These are phyloP conservation scores for Pseudozyma sp. DNA, from an alignment of 1,284 basidiomycete genomes.

Conservation along the genomic window DNA sequence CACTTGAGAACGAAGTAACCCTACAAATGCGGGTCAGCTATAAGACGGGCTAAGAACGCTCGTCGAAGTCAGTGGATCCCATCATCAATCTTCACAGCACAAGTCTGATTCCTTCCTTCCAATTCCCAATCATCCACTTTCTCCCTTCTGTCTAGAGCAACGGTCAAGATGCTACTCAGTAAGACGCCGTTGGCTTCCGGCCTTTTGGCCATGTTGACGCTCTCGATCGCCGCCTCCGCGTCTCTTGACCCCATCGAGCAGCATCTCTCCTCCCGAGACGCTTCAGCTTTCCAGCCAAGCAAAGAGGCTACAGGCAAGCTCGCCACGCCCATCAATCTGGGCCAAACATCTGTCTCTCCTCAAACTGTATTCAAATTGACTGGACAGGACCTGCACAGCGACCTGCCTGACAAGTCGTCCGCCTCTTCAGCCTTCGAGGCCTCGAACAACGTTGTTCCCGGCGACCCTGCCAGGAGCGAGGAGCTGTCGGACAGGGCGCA, in stretches of 20 bases:
- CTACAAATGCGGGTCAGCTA: no score
- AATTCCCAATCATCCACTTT: no score
- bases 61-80: no score
- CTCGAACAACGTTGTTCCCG: constrained; percentile 11
- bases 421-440: background rate
- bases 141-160: no score
- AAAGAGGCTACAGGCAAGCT: constrained; percentile 28
- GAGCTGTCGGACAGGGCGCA: constrained; percentile 14
- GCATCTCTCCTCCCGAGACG: constrained; percentile 20
- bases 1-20: no score
- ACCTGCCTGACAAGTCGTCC: background rate
- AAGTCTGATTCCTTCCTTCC: no score
- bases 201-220: constrained; percentile 33
- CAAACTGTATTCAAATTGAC: constrained; percentile 22
- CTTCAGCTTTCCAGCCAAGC: background rate
- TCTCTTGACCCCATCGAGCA: constrained; percentile 25
- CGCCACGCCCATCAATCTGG: constrained; percentile 23
- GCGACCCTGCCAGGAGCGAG: background rate
- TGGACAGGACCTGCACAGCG: constrained; percentile 30
- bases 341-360: background rate
- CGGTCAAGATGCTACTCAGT: constrained; percentile 13
- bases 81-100: no score
- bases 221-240: constrained; percentile 26
- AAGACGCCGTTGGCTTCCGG: constrained; percentile 14
- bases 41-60: no score